phyloP scores from a whole-genome alignment of 768 basidiomycete genomes.

The Lactifluus pinguis region DNA sequence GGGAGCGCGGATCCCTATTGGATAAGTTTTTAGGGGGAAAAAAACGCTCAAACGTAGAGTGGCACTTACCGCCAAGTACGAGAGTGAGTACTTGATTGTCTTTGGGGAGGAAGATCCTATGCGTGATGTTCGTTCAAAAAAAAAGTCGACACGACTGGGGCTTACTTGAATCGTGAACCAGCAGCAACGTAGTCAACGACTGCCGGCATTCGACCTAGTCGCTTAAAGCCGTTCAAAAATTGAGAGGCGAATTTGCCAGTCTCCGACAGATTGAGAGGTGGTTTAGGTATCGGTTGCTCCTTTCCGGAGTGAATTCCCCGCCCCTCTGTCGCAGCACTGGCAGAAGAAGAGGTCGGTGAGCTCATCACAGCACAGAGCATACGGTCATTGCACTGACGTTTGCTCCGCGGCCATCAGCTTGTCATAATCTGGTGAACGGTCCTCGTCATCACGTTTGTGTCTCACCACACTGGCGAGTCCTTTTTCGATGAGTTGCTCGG shows the following conservation, averaged over 20 bases:
- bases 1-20: slow-evolving; percentile 78
- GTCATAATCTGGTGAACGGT: slow-evolving; percentile 92
- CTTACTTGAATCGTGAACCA: slow-evolving; percentile 90
- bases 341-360: slow-evolving; percentile 13
- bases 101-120: slow-evolving; percentile 73
- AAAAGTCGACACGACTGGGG: slow-evolving; percentile 7
- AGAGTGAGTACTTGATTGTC: slow-evolving; percentile 91
- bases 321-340: slow-evolving; percentile 64
- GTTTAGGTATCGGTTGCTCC: slow-evolving; percentile 69
- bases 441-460: slow-evolving; percentile 92
- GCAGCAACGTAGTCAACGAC: slow-evolving; percentile 90
- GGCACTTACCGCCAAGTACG: slow-evolving; percentile 65
- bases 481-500: slow-evolving; percentile 89
- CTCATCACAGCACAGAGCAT: not conserved
- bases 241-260: slow-evolving; percentile 67
- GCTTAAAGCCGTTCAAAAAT: slow-evolving; percentile 88
- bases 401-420: slow-evolving; percentile 94
- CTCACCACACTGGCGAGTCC: slow-evolving; percentile 85
- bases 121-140: not conserved
- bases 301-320: slow-evolving; percentile 91
- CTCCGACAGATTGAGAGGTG: slow-evolving; percentile 90
- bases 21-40: not conserved
- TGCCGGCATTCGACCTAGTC: slow-evolving; percentile 72
- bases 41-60: not conserved
- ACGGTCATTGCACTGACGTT: slow-evolving; percentile 41